Evolutionary conservation across 2,329 filamentous ascomycete species (phyloP), one percentile per base, ranked within the genome.

Genomic region (Phaeophleospora eucalypticola): DNA sequence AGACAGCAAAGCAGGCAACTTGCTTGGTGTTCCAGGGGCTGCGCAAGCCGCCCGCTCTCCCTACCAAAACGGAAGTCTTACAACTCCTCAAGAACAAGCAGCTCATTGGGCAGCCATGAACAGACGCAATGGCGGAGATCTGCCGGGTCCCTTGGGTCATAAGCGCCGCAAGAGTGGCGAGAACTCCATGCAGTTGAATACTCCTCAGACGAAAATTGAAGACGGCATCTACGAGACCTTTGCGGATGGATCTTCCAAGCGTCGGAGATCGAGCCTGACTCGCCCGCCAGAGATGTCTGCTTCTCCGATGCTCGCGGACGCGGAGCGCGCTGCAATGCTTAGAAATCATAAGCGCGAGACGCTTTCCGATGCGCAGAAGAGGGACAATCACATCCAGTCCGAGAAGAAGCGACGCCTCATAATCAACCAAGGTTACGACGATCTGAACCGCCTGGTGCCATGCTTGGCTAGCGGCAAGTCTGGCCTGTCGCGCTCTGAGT

Each of bases 401-500:
- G 89, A 94, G 64, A 87, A 95, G 69, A 94, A 93, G 67, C 79
- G 89, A 27, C 78, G 89, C 39, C 88, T 87, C 19, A 73, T 89
- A 38, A 91, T 91, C 60, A 86, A 89, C 62, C 79, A 86, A 55
- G 87, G 87, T 0, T 95, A 91, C 58, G 85, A 89, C 36, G 86
- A 91, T 48, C 70, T 95, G n/a, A 81, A 80, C 54, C 76, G 81
- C 20, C 73, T 94, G 17, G 86, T 95, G 0, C 89, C 89, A 0
- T 84, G 82, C 14, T 74, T 94, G 9, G 79, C 78, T 44, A 82
- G 80, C 19, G 85, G 86, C 7, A 48, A 48, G 24, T 49, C 47
- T 6, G 85, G 86, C 1, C 83, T 89, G 56, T 93, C 87, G 70
- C 95, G 94, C 71, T 90, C 86, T 63, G 83, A 81, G 6, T 84